Base-by-base conservation (phyloP, 140 eudicot species). In the Erigeron philadelphicus region DNA sequence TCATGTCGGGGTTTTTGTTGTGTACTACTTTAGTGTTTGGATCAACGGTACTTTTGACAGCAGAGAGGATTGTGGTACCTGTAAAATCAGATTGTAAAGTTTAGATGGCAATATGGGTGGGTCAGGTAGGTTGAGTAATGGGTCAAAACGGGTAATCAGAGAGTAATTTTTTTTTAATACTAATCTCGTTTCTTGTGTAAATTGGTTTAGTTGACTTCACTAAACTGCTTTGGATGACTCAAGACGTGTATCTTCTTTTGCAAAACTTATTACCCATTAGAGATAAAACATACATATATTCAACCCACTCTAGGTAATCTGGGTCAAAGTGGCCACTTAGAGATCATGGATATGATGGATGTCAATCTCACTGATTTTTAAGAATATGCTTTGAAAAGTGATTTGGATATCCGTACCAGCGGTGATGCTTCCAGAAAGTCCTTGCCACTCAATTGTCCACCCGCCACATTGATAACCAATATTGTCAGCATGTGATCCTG, bases 21-120 rank as follows among this genome's bases (percentile, higher is more conserved):
- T 72, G 77, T 54, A 84, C 80, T 2, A 89, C 82, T 50, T 79
- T 35, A 6, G 88, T 86, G 19, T 47, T 47, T 7, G 76, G 65
- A 47, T 84, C 88, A 11, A 89, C 85, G 3, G 90, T 76, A 6
- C 44, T 77, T 59, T 77, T 46, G 40, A 86, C 69, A 66, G 87
- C 96, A 0, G 76, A 50, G 18, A 88, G 87, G 74, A 88, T 83
- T 13, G 93, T 86, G 47, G 90, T 88, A 66, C 96, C 93, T 85
- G 87, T 45, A 43, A 61, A 69, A 11, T 31, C 62, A 40, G 56
- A 57, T 61, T 59, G 17, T 74, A 18, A 66, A 15, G 12, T 58
- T 15, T 10, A n/a, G 58, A 49, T 71, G 41, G 46, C 1, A 12
- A 38, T 41, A 55, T 12, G 55, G 48, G n/a, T 52, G 17, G 63